Percentiles rank a stretch among this genome's conserved stretches.
Evolutionary conservation across 768 basidiomycete genomes (phyloP).

Genomic region (Rhodotorula babjevae): DNA sequence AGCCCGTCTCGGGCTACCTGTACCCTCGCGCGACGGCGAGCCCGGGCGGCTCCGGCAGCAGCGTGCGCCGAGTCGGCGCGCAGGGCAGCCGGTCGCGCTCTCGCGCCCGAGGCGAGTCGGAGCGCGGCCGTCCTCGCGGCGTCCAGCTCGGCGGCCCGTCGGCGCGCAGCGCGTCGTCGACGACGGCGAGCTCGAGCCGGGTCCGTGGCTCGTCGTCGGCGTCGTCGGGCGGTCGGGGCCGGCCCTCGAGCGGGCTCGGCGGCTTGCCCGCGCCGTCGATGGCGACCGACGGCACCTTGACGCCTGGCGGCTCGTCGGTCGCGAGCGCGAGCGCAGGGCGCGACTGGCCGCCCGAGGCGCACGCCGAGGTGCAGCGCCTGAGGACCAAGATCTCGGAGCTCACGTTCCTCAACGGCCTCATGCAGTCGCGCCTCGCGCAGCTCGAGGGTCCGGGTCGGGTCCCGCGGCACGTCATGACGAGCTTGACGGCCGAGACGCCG

Average conservation of each 20-base stretch:
- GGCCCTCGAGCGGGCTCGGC: not conserved
- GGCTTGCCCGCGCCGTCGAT: not conserved
- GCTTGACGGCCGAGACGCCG: conserved; percentile 34
- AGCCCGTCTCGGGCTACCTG: not conserved
- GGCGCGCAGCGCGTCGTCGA: not conserved
- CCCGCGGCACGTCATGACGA: conserved; percentile 22
- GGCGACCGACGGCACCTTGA: not conserved
- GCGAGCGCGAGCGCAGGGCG: not conserved
- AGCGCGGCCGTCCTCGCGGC: conserved; percentile 25
- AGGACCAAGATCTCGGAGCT: conserved; percentile 38
- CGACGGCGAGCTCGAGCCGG: conserved; percentile 5
- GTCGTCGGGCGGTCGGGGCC: not conserved
- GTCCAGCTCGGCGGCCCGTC: conserved; percentile 4
- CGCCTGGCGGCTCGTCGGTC: not conserved
- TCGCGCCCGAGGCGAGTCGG: conserved; percentile 21
- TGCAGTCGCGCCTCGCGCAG: conserved; percentile 35
- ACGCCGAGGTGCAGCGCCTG: conserved; percentile 31
- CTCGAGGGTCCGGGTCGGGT: conserved; percentile 33
- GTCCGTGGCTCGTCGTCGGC: conserved; percentile 22
- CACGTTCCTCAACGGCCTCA: conserved; percentile 40
- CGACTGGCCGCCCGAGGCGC: conserved; percentile 26
- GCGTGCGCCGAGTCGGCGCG: not conserved
- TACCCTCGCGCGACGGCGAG: not conserved
- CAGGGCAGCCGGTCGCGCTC: conserved; percentile 17
- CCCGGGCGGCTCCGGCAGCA: not conserved